These are phyloP conservation scores for Lepidopterella palustris DNA, from an alignment of 495 filamentous ascomycete genomes.

Conservation along the genomic window DNA sequence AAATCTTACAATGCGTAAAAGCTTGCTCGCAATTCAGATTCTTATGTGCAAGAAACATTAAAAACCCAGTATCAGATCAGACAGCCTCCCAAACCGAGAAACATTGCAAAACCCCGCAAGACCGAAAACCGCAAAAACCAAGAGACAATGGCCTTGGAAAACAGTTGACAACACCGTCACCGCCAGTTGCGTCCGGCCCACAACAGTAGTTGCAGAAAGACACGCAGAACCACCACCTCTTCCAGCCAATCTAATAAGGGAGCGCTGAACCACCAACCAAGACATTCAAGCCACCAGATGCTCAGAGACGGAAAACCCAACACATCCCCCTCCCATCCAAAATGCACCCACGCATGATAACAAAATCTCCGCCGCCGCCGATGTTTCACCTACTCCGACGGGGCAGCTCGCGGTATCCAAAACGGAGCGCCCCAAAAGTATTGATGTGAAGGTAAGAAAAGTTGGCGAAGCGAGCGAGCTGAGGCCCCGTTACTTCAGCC, in stretches of 20 bases:
- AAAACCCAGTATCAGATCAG: background rate
- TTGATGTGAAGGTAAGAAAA: background rate
- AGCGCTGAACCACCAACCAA: conserved; percentile 3
- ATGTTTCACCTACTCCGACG: background rate
- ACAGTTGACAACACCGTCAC: background rate
- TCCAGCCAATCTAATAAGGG: background rate
- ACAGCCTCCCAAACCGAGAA: background rate
- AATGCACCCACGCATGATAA: background rate
- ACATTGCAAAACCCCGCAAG: background rate
- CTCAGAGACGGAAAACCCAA: background rate
- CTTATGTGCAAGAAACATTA: background rate
- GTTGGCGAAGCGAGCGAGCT: background rate
- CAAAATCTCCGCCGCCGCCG: background rate
- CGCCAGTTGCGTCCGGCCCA: background rate
- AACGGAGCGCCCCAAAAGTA: background rate
- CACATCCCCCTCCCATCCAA: background rate
- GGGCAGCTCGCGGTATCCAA: background rate
- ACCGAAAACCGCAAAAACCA: background rate
- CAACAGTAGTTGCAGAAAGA: background rate
- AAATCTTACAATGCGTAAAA: no score
- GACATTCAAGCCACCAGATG: background rate
- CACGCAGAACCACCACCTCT: background rate
- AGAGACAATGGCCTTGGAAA: background rate
- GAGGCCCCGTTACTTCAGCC: background rate
- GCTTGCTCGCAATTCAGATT: background rate